Evolutionary conservation across 176 grass and related monocot species (phyloP), one percentile per base, ranked within the genome.

Genomic region (Cenchrus purpureus): DNA sequence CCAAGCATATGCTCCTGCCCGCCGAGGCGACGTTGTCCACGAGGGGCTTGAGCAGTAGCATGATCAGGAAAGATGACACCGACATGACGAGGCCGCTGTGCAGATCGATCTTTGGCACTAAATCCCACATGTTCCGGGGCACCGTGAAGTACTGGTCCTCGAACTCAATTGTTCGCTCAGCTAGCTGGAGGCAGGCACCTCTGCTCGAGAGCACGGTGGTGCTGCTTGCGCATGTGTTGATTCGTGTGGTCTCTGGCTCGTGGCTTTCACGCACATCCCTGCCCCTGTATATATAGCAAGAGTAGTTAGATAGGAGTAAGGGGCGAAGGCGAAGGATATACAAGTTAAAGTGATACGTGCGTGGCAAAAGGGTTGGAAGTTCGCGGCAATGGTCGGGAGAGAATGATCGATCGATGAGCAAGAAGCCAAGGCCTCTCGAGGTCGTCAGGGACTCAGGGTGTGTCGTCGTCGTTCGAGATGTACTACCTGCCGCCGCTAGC

Each of bases 11-110:
- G 71, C 66, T 10, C 19, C 78, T 12, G 58, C 72, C 50, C 65
- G 13, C 76, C 3, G 50, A 22, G 60, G 79, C 60, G 75, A 53
- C 60, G 68, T 74, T 78, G 67, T 48, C 51, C n/a, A 80, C 25
- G 34, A 86, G 67, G 0, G 79, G 25, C 34, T 53, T 28, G 50
- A 79, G 25, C 22, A 73, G 66, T 42, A 79, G 15, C 89, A 51
- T 34, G 89, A 87, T 84, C 89, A 91, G 85, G 75, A 87, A 12
- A 87, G 89, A 87, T 37, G 84, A 87, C 80, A 91, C 80, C 89
- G 84, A 79, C 80, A 74, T 7, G 68, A 79, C 4, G 46, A 71
- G 49, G 13, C 79, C 19, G 46, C 61, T 10, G 17, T 67, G 50
- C 10, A 22, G 46, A 7, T 49, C 71, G 19, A 79, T 4, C 55